Percentiles rank a stretch among this genome's conserved stretches.
phyloP scores from a whole-genome alignment of 2,329 filamentous ascomycete genomes.

The Trichoderma polysporum region DNA sequence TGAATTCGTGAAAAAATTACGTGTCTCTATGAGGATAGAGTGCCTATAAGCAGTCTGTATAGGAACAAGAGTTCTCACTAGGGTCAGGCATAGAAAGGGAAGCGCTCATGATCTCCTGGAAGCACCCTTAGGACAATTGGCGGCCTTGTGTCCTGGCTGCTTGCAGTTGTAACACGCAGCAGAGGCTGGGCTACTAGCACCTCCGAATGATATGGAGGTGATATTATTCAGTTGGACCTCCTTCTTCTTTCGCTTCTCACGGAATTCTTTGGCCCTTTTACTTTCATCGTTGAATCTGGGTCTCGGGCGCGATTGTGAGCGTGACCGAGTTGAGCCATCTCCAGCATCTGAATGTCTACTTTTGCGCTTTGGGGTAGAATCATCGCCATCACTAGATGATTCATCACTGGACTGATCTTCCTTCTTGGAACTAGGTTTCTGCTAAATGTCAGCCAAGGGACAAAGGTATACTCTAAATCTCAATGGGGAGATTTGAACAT shows the following conservation, averaged over 20 bases:
- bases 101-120: slow-evolving; percentile 7
- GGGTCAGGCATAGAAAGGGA: background rate
- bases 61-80: background rate
- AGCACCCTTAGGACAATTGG: slow-evolving; percentile 49
- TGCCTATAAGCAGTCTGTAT: background rate
- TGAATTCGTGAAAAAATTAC: background rate
- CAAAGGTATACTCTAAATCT: background rate
- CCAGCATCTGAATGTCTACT: slow-evolving; percentile 30
- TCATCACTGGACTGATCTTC: slow-evolving; percentile 31
- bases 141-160: slow-evolving; percentile 58
- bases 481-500: background rate
- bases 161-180: slow-evolving; percentile 61
- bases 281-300: slow-evolving; percentile 31
- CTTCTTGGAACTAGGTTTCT: slow-evolving; percentile 6
- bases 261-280: slow-evolving; percentile 47
- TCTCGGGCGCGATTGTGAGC: slow-evolving; percentile 37
- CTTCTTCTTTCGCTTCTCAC: slow-evolving; percentile 62
- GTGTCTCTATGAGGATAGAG: background rate
- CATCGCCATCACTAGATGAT: slow-evolving; percentile 30
- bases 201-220: slow-evolving; percentile 57
- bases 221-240: slow-evolving; percentile 65
- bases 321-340: slow-evolving; percentile 31
- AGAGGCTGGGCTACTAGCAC: slow-evolving; percentile 30
- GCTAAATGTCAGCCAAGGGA: slow-evolving; percentile 12
- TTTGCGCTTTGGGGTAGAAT: slow-evolving; percentile 29